Percentiles rank a stretch among this genome's conserved stretches.
Evolutionary conservation across 257 asterid genomes (phyloP).

Genomic region (Jaltomata sinuosa): DNA sequence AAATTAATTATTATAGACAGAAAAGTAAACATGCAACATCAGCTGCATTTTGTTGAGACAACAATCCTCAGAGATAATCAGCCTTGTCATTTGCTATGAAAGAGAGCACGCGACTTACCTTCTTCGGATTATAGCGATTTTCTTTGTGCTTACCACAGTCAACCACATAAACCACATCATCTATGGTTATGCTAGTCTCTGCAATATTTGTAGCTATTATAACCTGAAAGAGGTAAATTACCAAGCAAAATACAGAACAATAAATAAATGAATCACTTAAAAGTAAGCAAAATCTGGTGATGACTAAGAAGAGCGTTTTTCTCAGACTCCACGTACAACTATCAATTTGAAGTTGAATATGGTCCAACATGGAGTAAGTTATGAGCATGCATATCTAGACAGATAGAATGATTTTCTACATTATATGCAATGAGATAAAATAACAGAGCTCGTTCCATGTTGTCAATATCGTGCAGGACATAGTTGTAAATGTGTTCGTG

Average conservation of each 20-base stretch:
- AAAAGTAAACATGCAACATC: neutral
- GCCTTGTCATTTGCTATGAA: neutral
- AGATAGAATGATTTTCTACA: neutral
- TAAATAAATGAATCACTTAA: neutral
- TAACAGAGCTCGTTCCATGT: neutral
- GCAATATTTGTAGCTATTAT: slow-evolving; percentile 95
- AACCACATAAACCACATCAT: slow-evolving; percentile 89
- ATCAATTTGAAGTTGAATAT: neutral
- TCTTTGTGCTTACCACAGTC: slow-evolving; percentile 97
- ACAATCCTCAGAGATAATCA: neutral
- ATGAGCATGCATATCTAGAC: neutral
- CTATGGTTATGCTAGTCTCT: slow-evolving; percentile 96
- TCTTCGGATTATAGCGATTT: slow-evolving; percentile 84
- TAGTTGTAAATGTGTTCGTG: neutral
- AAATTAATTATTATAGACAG: neutral
- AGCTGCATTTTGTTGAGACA: neutral
- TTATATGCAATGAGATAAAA: neutral
- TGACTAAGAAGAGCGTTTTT: neutral
- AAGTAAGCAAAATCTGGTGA: neutral
- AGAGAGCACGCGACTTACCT: slow-evolving; percentile 34
- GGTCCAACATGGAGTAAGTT: neutral
- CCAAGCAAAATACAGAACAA: neutral
- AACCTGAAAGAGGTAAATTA: slow-evolving; percentile 41
- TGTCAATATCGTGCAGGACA: neutral
- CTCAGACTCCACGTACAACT: neutral